These are phyloP conservation scores for Monilinia fructigena DNA, from an alignment of 2,329 filamentous ascomycete genomes.

Conservation along the genomic window DNA sequence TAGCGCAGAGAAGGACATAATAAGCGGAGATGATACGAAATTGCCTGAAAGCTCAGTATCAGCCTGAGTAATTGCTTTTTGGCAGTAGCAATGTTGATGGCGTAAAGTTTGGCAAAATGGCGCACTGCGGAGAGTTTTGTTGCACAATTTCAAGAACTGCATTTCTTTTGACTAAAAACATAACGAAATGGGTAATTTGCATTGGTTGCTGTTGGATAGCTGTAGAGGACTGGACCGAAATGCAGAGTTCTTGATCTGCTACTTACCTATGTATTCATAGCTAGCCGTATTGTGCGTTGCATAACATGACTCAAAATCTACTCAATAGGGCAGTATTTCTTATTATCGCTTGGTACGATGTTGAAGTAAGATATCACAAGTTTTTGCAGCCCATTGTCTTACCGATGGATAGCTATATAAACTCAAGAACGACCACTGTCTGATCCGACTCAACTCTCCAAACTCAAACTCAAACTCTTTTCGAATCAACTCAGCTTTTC, in stretches of 20 bases:
- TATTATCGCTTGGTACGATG: not conserved
- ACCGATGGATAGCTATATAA: constrained; percentile 12
- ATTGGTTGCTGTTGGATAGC: not conserved
- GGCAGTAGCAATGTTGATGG: not conserved
- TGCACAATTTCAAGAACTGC: not conserved
- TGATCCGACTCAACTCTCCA: not conserved
- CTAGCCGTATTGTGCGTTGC: not conserved
- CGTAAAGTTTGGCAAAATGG: not conserved
- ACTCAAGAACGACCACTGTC: not conserved
- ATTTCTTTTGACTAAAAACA: not conserved
- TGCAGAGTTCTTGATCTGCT: not conserved
- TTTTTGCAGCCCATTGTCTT: not conserved
- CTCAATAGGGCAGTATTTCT: not conserved
- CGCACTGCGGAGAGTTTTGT: no score
- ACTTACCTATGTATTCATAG: not conserved
- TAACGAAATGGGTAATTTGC: not conserved
- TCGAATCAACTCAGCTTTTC: not conserved
- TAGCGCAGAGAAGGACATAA: not conserved
- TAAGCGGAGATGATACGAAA: no score
- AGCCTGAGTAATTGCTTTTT: not conserved
- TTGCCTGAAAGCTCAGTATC: no score
- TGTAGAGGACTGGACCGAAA: not conserved
- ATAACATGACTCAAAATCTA: not conserved
- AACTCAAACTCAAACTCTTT: not conserved
- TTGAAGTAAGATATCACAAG: not conserved